These are phyloP conservation scores for Jackrogersella multiformis DNA, from an alignment of 495 filamentous ascomycete species.

Conservation along the genomic window DNA sequence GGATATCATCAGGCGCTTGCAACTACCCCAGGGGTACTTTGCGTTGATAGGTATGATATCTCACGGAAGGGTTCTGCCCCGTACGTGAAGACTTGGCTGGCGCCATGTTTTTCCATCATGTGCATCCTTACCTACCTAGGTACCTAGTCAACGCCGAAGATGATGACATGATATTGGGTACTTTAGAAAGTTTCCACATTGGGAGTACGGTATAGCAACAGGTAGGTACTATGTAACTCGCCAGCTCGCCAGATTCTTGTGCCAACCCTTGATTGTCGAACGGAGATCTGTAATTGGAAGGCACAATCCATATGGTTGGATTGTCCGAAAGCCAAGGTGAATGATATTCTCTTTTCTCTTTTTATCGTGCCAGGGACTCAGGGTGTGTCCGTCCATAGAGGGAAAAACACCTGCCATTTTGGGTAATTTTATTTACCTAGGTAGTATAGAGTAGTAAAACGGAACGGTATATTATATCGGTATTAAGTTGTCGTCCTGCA, in stretches of 20 bases:
- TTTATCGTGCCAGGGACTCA: neutral
- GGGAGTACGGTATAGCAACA: neutral
- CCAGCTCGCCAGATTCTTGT: slow-evolving; percentile 6
- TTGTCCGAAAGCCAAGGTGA: slow-evolving; percentile 4
- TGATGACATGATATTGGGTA: neutral
- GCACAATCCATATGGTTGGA: neutral
- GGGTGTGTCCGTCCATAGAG: too few species aligned
- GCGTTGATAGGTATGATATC: slow-evolving; percentile 25
- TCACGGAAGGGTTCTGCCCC: slow-evolving; percentile 8
- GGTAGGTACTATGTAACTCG: too few species aligned
- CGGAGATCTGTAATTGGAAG: slow-evolving; percentile 21
- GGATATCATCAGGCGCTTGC: slow-evolving; percentile 28
- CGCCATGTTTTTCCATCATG: slow-evolving; percentile 7
- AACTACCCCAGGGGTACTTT: slow-evolving; percentile 13
- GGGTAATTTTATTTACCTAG: slow-evolving; percentile 1
- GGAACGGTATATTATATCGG: slow-evolving; percentile 7
- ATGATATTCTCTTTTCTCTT: slow-evolving; percentile 7
- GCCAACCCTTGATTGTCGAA: slow-evolving; percentile 9
- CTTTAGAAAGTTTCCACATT: neutral
- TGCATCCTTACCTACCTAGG: too few species aligned
- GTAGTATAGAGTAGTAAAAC: slow-evolving; percentile 4
- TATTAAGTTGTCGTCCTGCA: slow-evolving; percentile 14
- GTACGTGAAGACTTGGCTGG: neutral
- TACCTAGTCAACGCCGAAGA: too few species aligned
- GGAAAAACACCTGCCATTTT: slow-evolving; percentile 28